Base-by-base conservation (phyloP, 2,329 filamentous ascomycete genomes). In the Cladophialophora bantiana region DNA sequence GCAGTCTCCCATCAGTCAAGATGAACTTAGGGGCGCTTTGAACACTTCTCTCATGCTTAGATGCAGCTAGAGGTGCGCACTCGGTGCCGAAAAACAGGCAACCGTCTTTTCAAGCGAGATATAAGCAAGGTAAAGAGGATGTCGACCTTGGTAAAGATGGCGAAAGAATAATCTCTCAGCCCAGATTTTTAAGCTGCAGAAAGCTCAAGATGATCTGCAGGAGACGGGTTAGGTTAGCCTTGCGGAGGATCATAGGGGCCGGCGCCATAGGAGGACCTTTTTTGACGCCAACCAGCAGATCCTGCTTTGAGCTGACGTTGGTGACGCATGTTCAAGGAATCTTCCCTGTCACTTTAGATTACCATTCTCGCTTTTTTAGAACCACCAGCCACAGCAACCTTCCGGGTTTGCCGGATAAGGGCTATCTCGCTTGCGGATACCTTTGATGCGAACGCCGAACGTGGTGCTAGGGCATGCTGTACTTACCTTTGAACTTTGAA, bases 261-360 rank as follows among this genome's bases (percentile, higher is more conserved):
- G 20, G 20, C 45, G 45, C 45, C 45, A 50, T 12, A 20, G 45
- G 45, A 20, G 26, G 45, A 12, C 12, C 10, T 50, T 50, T 20
- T 12, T 3, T 18, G 20, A 50, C 45, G 20, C 20, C 9, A 10
- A 13, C 45, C 20, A 50, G 45, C 45, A 50, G 45, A 50, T 50
- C 45, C 45, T 50, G 45, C 45, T 50, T 50, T 50, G 45, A 18
- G 45, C 45, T 50, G 45, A 50, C 45, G 18, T 26, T 26, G 26
- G 26, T 26, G 26, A 26, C 26, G 20, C 45, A 50, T 31, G 32
- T 50, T 48, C 67, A 69, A 42, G 63, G 67, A 31, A 64, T 35
- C 42, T 63, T 38, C 63, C 67, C 57, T 66, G 64, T 26, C 34
- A 31, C 32, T 45, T 42, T 59, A 69, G 60, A 67, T 69, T 69